Evolutionary conservation across 441 rosid species (phyloP), one percentile per base, ranked within the genome.

Genomic region (Populus hybrid): DNA sequence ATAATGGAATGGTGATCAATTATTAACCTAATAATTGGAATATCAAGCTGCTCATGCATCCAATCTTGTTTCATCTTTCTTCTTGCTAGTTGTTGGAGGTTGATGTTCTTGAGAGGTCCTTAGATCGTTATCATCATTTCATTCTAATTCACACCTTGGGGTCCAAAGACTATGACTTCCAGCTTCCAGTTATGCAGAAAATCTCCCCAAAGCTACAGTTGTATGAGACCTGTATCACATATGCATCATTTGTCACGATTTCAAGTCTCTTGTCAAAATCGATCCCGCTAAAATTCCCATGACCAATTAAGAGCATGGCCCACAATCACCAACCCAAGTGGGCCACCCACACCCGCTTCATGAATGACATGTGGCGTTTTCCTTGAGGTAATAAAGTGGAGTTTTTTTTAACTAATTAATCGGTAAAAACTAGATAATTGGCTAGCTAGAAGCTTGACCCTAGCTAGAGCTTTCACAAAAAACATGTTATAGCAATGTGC

Each of bases 201-300:
- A 59, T n/a, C 64, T 59, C n/a, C 23, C 24, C n/a, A n/a, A 59
- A 7, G 10, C 24, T 59, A 21, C 6, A 57, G 64, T n/a, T 20
- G 64, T 3, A 21, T 61, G 66, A 9, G 66, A 9, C 3, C 66
- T 9, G 28, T 3, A 61, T 61, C 28, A 3, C 66, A 61, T 10
- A 61, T 0, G 28, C 12, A 21, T 61, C 28, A 1, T 61, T 3
- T 61, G 66, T 10, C 66, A 21, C 10, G 23, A 10, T 38, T 67
- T 40, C 59, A 18, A 20, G 28, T 68, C 28, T 12, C 21, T 77
- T 78, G 81, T 75, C 81, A 14, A 59, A 32, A 57, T 77, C 72
- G 78, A 68, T 74, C 75, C 80, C 50, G 76, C 85, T 84, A 83
- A 81, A 66, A 69, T 53, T 28, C 16, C 21, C 71, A 63, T 57